phyloP scores from a whole-genome alignment of 2,329 filamentous ascomycete genomes.

The Tetracladium maxilliforme region DNA sequence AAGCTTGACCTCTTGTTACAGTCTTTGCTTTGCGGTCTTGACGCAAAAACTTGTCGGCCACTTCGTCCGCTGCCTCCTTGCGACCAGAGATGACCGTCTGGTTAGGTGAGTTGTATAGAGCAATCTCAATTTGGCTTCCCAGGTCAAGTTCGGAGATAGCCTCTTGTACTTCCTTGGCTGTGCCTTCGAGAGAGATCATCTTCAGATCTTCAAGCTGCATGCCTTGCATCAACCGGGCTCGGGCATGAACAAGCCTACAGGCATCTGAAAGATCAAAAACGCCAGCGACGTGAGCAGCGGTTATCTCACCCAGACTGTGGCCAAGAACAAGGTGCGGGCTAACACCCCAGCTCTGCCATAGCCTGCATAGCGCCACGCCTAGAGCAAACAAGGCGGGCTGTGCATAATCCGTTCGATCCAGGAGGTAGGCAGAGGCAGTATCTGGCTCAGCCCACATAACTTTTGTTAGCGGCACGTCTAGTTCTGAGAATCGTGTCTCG shows the following conservation, averaged over 20 bases:
- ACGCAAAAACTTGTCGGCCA: slow-evolving; percentile 28
- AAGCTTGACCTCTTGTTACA: slow-evolving; percentile 52
- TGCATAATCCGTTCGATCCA: no score
- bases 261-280: slow-evolving; percentile 58
- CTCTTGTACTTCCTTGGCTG: slow-evolving; percentile 21
- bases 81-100: slow-evolving; percentile 60
- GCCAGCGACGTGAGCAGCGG: slow-evolving; percentile 55
- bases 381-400: no score
- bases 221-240: no score
- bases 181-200: slow-evolving; percentile 42
- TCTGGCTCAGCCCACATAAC: no score
- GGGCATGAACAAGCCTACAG: slow-evolving; percentile 54
- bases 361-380: slow-evolving; percentile 34
- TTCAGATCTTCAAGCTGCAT: slow-evolving; percentile 46
- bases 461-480: no score
- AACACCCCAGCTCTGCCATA: slow-evolving; percentile 42
- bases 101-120: slow-evolving; percentile 63
- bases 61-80: slow-evolving; percentile 34
- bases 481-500: no score
- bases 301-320: slow-evolving; percentile 59
- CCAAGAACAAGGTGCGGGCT: slow-evolving; percentile 38
- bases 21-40: slow-evolving; percentile 44
- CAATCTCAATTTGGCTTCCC: slow-evolving; percentile 26
- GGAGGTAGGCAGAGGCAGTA: no score
- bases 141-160: slow-evolving; percentile 37